Conservation (phyloP, 1,284 basidiomycete species). For the Trametes polyzona region DNA sequence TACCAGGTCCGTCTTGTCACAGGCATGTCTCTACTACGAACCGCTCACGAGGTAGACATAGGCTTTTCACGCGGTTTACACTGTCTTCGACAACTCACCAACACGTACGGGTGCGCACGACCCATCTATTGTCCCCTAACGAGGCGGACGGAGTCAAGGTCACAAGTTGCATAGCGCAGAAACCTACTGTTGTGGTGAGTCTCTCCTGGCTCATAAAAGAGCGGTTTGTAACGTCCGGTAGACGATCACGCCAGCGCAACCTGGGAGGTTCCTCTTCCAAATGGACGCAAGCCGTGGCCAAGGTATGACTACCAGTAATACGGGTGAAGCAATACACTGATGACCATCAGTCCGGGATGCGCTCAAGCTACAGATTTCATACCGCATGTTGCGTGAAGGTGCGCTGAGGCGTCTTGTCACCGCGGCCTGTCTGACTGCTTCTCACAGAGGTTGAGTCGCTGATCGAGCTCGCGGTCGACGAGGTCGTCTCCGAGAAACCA, state of each 20-base stretch:
- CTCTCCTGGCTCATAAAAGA: background rate
- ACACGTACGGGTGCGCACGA: slow-evolving; percentile 67
- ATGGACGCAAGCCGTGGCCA: slow-evolving; percentile 63
- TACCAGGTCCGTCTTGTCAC: slow-evolving; percentile 33
- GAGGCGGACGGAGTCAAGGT: slow-evolving; percentile 56
- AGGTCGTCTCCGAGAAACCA: slow-evolving; percentile 41
- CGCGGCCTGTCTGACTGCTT: background rate
- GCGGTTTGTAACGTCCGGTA: slow-evolving; percentile 34
- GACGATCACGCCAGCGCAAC: slow-evolving; percentile 71
- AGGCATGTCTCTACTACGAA: background rate
- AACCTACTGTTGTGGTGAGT: slow-evolving; percentile 36
- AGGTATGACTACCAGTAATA: slow-evolving; percentile 45
- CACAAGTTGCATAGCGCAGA: slow-evolving; percentile 46
- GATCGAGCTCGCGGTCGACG: slow-evolving; percentile 53
- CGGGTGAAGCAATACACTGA: background rate
- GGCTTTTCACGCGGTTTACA: slow-evolving; percentile 81
- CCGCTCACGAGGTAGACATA: slow-evolving; percentile 34
- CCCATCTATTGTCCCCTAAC: slow-evolving; percentile 49
- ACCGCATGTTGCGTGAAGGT: slow-evolving; percentile 80
- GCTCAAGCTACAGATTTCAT: slow-evolving; percentile 64
- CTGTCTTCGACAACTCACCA: slow-evolving; percentile 75
- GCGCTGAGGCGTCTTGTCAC: background rate
- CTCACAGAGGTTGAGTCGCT: slow-evolving; percentile 62
- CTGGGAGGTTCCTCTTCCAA: slow-evolving; percentile 75
- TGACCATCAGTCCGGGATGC: slow-evolving; percentile 57